phyloP scores from a whole-genome alignment of 768 basidiomycete species.

The Lactarius psammicola region DNA sequence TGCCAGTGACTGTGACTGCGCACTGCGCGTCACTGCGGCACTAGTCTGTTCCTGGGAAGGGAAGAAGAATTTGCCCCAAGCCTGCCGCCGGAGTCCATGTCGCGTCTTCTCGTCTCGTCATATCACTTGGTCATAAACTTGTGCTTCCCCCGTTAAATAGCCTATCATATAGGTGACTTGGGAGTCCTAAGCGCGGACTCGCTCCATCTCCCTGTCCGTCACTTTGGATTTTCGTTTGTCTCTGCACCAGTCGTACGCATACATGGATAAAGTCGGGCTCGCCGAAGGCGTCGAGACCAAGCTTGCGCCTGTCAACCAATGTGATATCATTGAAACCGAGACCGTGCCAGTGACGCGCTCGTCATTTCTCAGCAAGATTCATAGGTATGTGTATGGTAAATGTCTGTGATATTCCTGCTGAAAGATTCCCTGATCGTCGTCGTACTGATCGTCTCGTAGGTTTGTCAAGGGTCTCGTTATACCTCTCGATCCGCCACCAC shows the following conservation, averaged over 20 bases:
- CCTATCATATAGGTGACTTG: no score
- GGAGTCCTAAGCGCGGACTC: no score
- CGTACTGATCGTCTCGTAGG: slow-evolving; percentile 1
- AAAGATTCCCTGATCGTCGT: neutral
- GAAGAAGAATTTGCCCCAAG: no score
- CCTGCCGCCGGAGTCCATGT: no score
- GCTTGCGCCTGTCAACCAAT: neutral
- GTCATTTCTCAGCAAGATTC: neutral
- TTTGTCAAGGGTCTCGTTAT: slow-evolving; percentile 24
- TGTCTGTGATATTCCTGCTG: neutral
- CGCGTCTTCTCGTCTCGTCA: no score
- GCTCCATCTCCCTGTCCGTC: neutral
- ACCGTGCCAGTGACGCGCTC: no score
- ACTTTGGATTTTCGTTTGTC: neutral
- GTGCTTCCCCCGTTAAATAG: no score
- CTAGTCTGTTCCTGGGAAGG: no score
- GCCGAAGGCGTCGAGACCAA: slow-evolving; percentile 1
- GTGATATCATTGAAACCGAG: neutral
- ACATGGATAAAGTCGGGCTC: slow-evolving; percentile 6
- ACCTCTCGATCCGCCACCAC: slow-evolving; percentile 37
- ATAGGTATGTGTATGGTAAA: slow-evolving; percentile 8
- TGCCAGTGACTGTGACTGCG: no score
- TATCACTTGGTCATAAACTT: no score
- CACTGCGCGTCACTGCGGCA: no score
- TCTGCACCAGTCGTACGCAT: neutral